Percentiles rank a stretch among this genome's conserved stretches.
phyloP scores from a whole-genome alignment of 164 flowering plant species.

The Vitis riparia region DNA sequence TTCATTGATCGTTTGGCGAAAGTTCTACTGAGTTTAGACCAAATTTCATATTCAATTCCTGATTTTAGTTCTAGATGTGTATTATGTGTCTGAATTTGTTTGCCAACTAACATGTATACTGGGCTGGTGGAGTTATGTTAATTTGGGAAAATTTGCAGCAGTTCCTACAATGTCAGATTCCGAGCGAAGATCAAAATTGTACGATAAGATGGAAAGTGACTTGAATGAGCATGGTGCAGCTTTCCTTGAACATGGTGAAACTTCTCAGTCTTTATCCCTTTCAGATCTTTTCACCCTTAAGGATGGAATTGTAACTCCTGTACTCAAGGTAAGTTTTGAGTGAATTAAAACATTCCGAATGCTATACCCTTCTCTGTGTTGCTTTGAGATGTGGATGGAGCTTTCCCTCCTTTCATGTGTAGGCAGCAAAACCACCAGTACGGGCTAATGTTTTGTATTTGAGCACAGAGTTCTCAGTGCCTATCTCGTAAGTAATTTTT shows the following conservation, averaged over 20 bases:
- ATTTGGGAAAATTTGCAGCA: constrained; percentile 11
- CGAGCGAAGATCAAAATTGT: constrained; percentile 53
- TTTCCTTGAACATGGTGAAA: constrained; percentile 78
- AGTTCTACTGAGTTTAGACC: not conserved
- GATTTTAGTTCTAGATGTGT: not conserved
- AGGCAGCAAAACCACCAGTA: constrained; percentile 92
- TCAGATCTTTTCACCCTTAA: constrained; percentile 72
- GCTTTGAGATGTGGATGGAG: not conserved
- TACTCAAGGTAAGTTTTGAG: constrained; percentile 58
- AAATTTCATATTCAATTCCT: not conserved
- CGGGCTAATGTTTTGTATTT: constrained; percentile 87
- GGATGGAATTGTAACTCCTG: constrained; percentile 81
- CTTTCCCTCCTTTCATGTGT: constrained; percentile 11
- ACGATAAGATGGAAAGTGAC: constrained; percentile 76
- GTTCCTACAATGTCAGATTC: constrained; percentile 30
- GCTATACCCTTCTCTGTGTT: not conserved
- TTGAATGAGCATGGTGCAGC: constrained; percentile 72
- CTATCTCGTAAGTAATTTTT: constrained; percentile 62
- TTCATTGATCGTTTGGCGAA: too few species aligned
- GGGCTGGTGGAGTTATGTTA: not conserved
- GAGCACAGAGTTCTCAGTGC: constrained; percentile 53
- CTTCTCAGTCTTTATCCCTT: constrained; percentile 87
- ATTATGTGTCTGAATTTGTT: not conserved
- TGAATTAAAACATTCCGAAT: not conserved
- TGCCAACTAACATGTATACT: not conserved